phyloP scores from a whole-genome alignment of 371 early-diverging fungal genomes.

The Lichtheimia corymbifera region DNA sequence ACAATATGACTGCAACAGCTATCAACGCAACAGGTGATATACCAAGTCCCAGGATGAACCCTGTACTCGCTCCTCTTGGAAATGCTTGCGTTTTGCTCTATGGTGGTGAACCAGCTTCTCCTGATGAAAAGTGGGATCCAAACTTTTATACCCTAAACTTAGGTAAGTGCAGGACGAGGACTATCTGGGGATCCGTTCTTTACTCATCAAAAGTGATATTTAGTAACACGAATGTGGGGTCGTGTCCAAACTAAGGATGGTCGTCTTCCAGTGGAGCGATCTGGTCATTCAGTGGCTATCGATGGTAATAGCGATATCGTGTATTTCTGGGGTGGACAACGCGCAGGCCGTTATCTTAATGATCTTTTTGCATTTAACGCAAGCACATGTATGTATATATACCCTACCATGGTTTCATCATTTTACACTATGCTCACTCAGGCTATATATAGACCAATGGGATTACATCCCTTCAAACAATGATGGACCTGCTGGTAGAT shows the following conservation, averaged over 20 bases:
- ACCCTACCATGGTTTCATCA: no score
- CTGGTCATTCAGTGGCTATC: constrained; percentile 68
- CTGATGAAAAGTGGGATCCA: constrained; percentile 42
- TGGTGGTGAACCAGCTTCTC: constrained; percentile 41
- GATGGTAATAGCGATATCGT: constrained; percentile 52
- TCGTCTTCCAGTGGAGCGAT: constrained; percentile 58
- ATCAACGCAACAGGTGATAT: constrained; percentile 37
- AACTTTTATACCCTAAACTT: constrained; percentile 42
- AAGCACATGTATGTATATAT: constrained; percentile 49
- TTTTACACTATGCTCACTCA: constrained; percentile 20
- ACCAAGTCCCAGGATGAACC: constrained; percentile 32
- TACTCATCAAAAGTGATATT: background rate
- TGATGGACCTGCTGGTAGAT: constrained; percentile 57
- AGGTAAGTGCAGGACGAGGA: constrained; percentile 8
- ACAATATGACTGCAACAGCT: constrained; percentile 29
- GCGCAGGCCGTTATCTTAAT: constrained; percentile 64
- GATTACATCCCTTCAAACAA: constrained; percentile 44
- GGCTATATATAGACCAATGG: constrained; percentile 50
- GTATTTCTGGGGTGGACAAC: constrained; percentile 75
- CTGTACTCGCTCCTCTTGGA: constrained; percentile 29
- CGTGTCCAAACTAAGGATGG: constrained; percentile 49
- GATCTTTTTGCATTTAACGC: constrained; percentile 66
- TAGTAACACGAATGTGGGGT: constrained; percentile 49
- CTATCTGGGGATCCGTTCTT: background rate
- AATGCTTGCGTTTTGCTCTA: constrained; percentile 33